Conservation (phyloP, 352 stramenopile genomes). For the Plasmopara viticola region DNA sequence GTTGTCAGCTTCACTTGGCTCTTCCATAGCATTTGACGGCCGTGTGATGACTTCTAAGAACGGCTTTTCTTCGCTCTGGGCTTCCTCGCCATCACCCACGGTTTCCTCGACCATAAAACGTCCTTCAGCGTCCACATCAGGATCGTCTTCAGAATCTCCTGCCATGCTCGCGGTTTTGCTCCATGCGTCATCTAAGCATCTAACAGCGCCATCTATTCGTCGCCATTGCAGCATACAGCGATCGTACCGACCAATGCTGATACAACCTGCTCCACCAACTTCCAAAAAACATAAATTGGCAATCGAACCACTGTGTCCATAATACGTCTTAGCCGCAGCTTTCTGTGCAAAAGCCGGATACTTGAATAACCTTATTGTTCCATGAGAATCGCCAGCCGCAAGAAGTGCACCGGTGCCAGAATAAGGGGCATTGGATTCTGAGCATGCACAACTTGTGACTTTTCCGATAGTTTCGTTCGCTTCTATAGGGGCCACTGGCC, state of each 20-base stretch:
- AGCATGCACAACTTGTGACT: constrained; percentile 44
- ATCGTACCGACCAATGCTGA: constrained; percentile 52
- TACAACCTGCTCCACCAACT: constrained; percentile 33
- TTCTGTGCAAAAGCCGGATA: constrained; percentile 54
- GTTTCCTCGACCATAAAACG: constrained; percentile 54
- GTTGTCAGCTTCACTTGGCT: constrained; percentile 37
- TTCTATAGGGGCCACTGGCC: constrained; percentile 28
- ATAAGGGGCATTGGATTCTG: constrained; percentile 22
- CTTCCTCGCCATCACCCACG: constrained; percentile 32
- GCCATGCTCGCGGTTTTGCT: constrained; percentile 20
- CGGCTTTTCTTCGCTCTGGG: constrained; percentile 49
- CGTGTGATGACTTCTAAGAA: constrained; percentile 60
- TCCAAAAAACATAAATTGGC: constrained; percentile 42
- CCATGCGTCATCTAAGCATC: constrained; percentile 7
- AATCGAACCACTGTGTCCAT: constrained; percentile 45
- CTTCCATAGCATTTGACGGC: constrained; percentile 28
- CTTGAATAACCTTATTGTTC: constrained; percentile 46
- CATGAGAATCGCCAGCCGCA: constrained; percentile 44
- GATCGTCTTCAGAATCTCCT: constrained; percentile 53
- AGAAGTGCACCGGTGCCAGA: constrained; percentile 29
- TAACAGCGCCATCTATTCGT: constrained; percentile 27
- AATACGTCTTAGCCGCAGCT: constrained; percentile 53
- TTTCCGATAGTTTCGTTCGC: constrained; percentile 18
- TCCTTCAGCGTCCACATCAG: constrained; percentile 43
- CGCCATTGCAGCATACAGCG: constrained; percentile 69